These are phyloP conservation scores for Dalbergia cultrata DNA, from an alignment of 306 rosid species.

Conservation along the genomic window DNA sequence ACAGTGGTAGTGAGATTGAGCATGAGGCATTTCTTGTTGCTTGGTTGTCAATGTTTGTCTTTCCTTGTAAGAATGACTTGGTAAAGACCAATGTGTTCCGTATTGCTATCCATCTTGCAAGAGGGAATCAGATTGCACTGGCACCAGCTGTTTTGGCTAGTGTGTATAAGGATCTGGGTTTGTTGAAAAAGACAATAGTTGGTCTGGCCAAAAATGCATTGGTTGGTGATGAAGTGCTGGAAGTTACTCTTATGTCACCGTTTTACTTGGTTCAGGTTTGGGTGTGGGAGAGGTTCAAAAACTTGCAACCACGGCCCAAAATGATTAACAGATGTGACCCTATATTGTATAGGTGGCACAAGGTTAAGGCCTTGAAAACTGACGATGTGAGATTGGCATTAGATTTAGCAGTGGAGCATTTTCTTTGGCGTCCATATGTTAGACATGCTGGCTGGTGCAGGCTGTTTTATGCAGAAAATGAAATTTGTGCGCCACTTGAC, in stretches of 20 bases:
- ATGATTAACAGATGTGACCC: constrained; percentile 24
- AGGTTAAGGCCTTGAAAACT: constrained; percentile 36
- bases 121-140: constrained; percentile 57
- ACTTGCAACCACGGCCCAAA: constrained; percentile 50
- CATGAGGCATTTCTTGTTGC: constrained; percentile 65
- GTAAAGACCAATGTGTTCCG: constrained; percentile 41
- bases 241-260: constrained; percentile 53
- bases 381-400: constrained; percentile 50
- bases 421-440: constrained; percentile 63
- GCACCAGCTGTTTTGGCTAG: constrained; percentile 67
- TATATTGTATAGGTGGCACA: constrained; percentile 53
- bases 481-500: constrained; percentile 32
- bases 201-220: not conserved
- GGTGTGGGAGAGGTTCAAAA: constrained; percentile 68
- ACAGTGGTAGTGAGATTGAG: constrained; percentile 61
- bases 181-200: constrained; percentile 47
- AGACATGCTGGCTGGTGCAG: constrained; percentile 14
- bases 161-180: constrained; percentile 58
- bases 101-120: constrained; percentile 60
- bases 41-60: constrained; percentile 61
- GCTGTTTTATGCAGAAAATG: constrained; percentile 46
- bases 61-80: not conserved
- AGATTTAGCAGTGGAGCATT: constrained; percentile 45
- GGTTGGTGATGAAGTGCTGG: not conserved
- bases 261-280: constrained; percentile 68